These are phyloP conservation scores for Immersiporthe knoxdaviesiana DNA, from an alignment of 2,329 filamentous ascomycete species.

Conservation along the genomic window DNA sequence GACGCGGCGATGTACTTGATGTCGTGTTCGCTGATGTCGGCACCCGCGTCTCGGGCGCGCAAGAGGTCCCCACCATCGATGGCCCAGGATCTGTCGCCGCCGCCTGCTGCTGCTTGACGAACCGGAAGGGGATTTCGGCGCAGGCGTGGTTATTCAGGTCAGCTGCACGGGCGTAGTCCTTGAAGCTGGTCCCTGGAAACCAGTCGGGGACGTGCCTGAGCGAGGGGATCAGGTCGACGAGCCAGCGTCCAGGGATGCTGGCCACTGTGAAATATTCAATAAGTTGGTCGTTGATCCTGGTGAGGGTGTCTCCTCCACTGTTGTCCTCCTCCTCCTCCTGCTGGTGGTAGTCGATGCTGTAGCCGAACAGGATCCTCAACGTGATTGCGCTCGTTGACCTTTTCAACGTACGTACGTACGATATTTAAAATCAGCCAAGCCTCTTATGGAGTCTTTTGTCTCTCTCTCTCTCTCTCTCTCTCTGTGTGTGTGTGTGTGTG, in stretches of 20 bases:
- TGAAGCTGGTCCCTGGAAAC: slow-evolving; percentile 37
- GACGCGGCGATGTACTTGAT: background rate
- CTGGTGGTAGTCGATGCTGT: slow-evolving; percentile 32
- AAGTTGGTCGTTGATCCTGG: slow-evolving; percentile 30
- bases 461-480: background rate
- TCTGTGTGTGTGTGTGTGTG: too few species aligned
- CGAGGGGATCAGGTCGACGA: slow-evolving; percentile 37
- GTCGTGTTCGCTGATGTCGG: slow-evolving; percentile 10
- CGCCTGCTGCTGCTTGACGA: slow-evolving; percentile 31
- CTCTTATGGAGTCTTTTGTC: background rate
- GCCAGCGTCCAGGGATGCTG: slow-evolving; percentile 32
- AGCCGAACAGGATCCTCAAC: slow-evolving; percentile 38
- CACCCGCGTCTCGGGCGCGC: background rate
- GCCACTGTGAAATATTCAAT: slow-evolving; percentile 32
- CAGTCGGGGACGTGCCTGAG: slow-evolving; percentile 36
- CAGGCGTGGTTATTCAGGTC: slow-evolving; percentile 22
- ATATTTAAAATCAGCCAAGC: background rate
- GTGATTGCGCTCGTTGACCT: slow-evolving; percentile 33
- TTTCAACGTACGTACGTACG: slow-evolving; percentile 36
- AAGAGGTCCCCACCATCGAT: background rate
- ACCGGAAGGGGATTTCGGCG: slow-evolving; percentile 32
- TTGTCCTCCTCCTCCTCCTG: background rate
- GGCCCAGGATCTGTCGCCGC: slow-evolving; percentile 29
- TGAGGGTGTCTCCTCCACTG: slow-evolving; percentile 32
- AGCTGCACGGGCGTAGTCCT: slow-evolving; percentile 31